These are phyloP conservation scores for Penicillium atrosanguineum DNA, from an alignment of 495 filamentous ascomycete species.

Conservation along the genomic window DNA sequence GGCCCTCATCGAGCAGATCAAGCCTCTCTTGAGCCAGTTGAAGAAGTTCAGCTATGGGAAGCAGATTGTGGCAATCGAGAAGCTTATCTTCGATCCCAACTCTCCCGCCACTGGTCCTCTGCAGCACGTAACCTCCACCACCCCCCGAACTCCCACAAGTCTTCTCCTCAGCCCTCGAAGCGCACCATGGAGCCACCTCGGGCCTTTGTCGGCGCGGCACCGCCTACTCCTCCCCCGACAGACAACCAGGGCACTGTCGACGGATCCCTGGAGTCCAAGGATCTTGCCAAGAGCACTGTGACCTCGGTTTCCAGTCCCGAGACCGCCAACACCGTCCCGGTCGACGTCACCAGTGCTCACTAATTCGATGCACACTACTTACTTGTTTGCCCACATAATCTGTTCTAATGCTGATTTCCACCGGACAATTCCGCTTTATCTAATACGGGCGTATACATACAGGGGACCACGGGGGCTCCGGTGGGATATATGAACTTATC, in stretches of 20 bases:
- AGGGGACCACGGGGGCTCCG: conserved; percentile 21
- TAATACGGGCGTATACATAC: conserved; percentile 48
- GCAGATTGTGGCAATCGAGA: conserved; percentile 72
- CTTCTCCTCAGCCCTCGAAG: conserved; percentile 41
- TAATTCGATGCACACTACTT: conserved; percentile 26
- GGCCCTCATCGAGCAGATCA: conserved; percentile 67
- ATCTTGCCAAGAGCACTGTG: conserved; percentile 33
- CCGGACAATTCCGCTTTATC: conserved; percentile 27
- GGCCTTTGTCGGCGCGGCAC: conserved; percentile 36
- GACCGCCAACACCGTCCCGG: conserved; percentile 30
- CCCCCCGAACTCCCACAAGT: conserved; percentile 49
- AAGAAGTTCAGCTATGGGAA: conserved; percentile 77
- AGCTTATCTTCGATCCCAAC: conserved; percentile 51
- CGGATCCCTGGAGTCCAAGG: conserved; percentile 31
- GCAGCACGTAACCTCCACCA: conserved; percentile 34
- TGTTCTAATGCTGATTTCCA: conserved; percentile 25
- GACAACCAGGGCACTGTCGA: conserved; percentile 37
- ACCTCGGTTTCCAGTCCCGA: conserved; percentile 34
- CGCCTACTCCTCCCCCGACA: conserved; percentile 45
- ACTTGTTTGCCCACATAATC: conserved; percentile 40
- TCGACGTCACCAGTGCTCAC: conserved; percentile 28
- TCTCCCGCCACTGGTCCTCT: conserved; percentile 21
- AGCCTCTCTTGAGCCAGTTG: conserved; percentile 66
- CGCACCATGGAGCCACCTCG: conserved; percentile 33
- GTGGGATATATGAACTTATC: conserved; percentile 32